These are phyloP conservation scores for Claviceps maximensis DNA, from an alignment of 2,329 filamentous ascomycete genomes.

Conservation along the genomic window DNA sequence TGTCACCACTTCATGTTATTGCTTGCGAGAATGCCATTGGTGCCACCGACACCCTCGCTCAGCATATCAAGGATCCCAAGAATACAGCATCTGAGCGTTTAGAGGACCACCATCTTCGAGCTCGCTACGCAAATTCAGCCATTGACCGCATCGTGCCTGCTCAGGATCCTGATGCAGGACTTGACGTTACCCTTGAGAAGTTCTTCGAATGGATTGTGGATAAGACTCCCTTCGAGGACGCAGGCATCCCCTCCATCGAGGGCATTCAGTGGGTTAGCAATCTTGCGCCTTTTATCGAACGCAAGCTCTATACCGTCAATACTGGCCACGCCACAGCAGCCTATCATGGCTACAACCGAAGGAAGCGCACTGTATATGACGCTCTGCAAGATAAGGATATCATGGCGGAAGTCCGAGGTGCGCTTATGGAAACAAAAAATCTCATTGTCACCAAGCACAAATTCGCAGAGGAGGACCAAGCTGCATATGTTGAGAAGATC, in stretches of 20 bases:
- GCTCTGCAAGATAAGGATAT: conserved; percentile 72
- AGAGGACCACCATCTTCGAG: conserved; percentile 55
- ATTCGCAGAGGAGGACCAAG: conserved; percentile 62
- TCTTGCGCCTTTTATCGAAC: conserved; percentile 91
- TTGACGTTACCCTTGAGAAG: conserved; percentile 92
- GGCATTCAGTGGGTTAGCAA: conserved; percentile 90
- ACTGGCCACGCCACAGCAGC: conserved; percentile 92
- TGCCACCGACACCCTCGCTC: conserved; percentile 76
- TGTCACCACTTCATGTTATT: conserved; percentile 72
- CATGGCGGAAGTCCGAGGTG: conserved; percentile 63
- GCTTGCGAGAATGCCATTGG: conserved; percentile 97
- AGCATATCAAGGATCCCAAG: conserved; percentile 61
- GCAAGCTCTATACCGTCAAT: conserved; percentile 99
- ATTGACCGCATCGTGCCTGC: conserved; percentile 97
- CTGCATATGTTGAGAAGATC: conserved; percentile 83
- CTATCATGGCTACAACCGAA: conserved; percentile 82
- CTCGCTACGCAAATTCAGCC: conserved; percentile 90
- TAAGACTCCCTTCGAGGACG: conserved; percentile 63
- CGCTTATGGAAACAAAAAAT: conserved; percentile 71
- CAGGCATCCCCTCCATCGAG: conserved; percentile 54
- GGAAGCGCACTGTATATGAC: conserved; percentile 82
- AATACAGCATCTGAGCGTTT: conserved; percentile 59
- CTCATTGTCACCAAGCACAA: conserved; percentile 80
- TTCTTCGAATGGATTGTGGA: conserved; percentile 99
- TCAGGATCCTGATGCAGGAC: conserved; percentile 64